Evolutionary conservation across 768 basidiomycete genomes (phyloP).

Genomic region (Phlebiopsis gigantea): DNA sequence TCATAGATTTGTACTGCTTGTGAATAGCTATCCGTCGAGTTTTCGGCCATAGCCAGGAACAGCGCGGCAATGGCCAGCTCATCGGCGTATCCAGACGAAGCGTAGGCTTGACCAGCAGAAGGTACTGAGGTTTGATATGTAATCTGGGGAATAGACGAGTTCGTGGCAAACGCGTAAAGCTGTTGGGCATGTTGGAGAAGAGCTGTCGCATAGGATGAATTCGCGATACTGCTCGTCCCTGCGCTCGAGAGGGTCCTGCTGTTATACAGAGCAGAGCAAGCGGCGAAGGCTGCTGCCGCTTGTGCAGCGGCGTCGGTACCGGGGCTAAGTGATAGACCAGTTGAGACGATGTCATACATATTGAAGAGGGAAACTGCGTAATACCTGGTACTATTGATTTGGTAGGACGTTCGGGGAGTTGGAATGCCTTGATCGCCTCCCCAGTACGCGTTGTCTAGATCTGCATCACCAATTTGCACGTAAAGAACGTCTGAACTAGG

Average conservation of each 20-base stretch:
- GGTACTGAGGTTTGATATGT: slow-evolving; percentile 72
- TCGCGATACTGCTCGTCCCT: slow-evolving; percentile 55
- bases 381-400: slow-evolving; percentile 64
- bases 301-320: slow-evolving; percentile 89
- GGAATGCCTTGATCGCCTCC: slow-evolving; percentile 82
- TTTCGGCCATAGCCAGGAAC: slow-evolving; percentile 68
- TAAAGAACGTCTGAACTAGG: slow-evolving; percentile 65
- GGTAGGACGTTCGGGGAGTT: slow-evolving; percentile 65
- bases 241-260: slow-evolving; percentile 48
- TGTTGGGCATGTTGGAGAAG: slow-evolving; percentile 71
- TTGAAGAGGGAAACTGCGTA: neutral
- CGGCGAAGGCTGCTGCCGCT: slow-evolving; percentile 81
- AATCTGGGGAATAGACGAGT: slow-evolving; percentile 52
- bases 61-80: slow-evolving; percentile 74
- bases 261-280: slow-evolving; percentile 80
- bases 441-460: slow-evolving; percentile 79
- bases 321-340: slow-evolving; percentile 35
- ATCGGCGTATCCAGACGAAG: slow-evolving; percentile 67
- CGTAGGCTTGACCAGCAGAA: slow-evolving; percentile 55
- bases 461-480: slow-evolving; percentile 71
- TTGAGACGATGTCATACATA: neutral
- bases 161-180: slow-evolving; percentile 73
- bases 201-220: slow-evolving; percentile 64
- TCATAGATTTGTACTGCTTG: slow-evolving; percentile 39
- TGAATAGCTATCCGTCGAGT: slow-evolving; percentile 50